phyloP scores from a whole-genome alignment of 306 rosid genomes.

The Gillenia trifoliata region DNA sequence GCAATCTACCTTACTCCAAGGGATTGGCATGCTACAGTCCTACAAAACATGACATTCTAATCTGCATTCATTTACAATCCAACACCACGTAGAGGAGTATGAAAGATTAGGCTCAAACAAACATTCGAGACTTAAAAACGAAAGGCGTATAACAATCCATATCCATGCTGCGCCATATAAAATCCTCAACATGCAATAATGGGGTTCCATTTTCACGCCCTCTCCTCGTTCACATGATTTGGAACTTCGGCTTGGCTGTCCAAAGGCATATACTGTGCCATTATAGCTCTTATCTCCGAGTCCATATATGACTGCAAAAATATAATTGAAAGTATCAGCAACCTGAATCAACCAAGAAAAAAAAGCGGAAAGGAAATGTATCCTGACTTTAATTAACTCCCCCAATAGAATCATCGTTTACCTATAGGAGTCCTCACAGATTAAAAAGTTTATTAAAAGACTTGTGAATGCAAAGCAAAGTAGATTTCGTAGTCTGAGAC shows the following conservation, averaged over 20 bases:
- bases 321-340: constrained; percentile 18
- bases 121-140: constrained; percentile 31
- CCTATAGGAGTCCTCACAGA: background rate
- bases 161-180: constrained; percentile 27
- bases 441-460: background rate
- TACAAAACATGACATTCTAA: constrained; percentile 30
- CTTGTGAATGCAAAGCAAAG: background rate
- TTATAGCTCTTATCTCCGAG: constrained; percentile 95
- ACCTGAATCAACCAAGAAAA: background rate
- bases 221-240: constrained; percentile 57
- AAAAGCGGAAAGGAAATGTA: background rate
- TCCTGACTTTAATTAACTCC: background rate
- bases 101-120: constrained; percentile 41
- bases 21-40: constrained; percentile 33
- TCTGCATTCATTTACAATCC: constrained; percentile 37
- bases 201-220: constrained; percentile 35
- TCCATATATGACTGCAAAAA: constrained; percentile 92
- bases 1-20: constrained; percentile 18
- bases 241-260: constrained; percentile 89
- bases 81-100: constrained; percentile 30
- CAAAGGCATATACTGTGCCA: constrained; percentile 99
- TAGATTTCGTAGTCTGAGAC: background rate
- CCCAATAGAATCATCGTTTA: background rate
- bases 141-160: constrained; percentile 32
- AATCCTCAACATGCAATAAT: constrained; percentile 6